A percentile compares a stretch with the other conserved stretches of the same genome.
phyloP scores from a whole-genome alignment of 2,329 filamentous ascomycete species.

The Magnaporthales sp. region DNA sequence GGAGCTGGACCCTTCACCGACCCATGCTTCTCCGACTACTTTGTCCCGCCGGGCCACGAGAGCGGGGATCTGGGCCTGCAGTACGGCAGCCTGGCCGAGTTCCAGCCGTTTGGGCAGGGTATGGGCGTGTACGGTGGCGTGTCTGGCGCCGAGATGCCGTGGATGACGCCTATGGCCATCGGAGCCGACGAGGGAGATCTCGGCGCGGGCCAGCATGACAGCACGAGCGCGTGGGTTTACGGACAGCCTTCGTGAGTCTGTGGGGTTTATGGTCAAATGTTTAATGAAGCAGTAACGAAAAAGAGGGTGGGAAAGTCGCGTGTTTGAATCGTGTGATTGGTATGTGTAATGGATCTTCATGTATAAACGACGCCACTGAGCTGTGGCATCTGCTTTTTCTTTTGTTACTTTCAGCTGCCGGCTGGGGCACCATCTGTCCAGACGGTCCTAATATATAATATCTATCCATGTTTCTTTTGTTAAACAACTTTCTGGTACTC shows the following conservation, averaged over 20 bases:
- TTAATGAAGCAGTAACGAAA: not conserved
- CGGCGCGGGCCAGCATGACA: not conserved
- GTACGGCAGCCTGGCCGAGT: not conserved
- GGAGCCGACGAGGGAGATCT: not conserved
- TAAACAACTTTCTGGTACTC: not conserved
- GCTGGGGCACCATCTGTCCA: not conserved
- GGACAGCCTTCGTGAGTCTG: not conserved
- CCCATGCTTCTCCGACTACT: not conserved
- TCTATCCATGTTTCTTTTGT: not conserved
- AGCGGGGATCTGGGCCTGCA: not conserved
- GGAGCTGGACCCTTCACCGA: not conserved
- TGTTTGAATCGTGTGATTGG: not conserved
- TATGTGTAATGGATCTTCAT: not conserved
- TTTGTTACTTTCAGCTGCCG: not conserved
- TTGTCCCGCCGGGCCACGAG: not conserved
- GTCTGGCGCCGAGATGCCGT: not conserved
- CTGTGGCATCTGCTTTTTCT: not conserved
- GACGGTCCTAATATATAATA: not conserved
- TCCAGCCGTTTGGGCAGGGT: not conserved
- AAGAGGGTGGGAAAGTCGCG: not conserved
- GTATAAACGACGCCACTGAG: not conserved
- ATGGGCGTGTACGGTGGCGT: not conserved
- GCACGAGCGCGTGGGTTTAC: slow-evolving; percentile 3
- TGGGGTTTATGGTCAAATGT: not conserved
- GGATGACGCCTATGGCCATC: not conserved